phyloP scores from a whole-genome alignment of 495 filamentous ascomycete genomes.

The Neurospora sp. region DNA sequence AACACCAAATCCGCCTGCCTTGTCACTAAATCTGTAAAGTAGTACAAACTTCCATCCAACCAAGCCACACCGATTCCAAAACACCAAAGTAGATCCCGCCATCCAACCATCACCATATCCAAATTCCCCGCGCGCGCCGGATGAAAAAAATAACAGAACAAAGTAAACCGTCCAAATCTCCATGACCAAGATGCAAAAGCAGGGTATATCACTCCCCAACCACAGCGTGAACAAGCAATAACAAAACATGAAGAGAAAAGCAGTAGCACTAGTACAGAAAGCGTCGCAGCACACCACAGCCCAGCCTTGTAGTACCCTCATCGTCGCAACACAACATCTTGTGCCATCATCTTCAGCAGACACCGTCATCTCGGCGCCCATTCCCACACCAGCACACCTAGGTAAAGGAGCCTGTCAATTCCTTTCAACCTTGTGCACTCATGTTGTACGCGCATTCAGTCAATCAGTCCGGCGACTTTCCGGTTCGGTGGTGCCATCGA shows the following conservation, averaged over 20 bases:
- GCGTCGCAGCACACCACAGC: background rate
- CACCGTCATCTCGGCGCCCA: background rate
- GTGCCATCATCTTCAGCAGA: background rate
- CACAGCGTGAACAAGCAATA: background rate
- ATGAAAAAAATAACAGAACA: background rate
- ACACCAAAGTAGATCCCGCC: background rate
- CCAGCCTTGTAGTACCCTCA: background rate
- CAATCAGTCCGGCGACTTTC: too few relatives aligned
- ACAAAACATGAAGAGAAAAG: background rate
- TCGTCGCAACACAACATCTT: background rate
- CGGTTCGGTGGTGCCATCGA: background rate
- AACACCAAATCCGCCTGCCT: background rate
- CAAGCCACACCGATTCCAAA: background rate
- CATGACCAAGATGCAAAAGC: background rate
- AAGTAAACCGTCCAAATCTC: background rate
- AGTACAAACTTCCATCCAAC: background rate
- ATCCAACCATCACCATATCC: background rate
- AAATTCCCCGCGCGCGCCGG: background rate
- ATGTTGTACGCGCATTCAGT: background rate
- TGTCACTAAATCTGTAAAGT: background rate
- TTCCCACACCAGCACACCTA: background rate
- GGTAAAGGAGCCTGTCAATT: background rate
- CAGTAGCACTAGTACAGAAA: background rate
- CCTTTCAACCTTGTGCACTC: background rate
- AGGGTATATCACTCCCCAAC: background rate